Conservation (phyloP, 2,329 filamentous ascomycete genomes). For the Gaeumannomyces sp. region DNA sequence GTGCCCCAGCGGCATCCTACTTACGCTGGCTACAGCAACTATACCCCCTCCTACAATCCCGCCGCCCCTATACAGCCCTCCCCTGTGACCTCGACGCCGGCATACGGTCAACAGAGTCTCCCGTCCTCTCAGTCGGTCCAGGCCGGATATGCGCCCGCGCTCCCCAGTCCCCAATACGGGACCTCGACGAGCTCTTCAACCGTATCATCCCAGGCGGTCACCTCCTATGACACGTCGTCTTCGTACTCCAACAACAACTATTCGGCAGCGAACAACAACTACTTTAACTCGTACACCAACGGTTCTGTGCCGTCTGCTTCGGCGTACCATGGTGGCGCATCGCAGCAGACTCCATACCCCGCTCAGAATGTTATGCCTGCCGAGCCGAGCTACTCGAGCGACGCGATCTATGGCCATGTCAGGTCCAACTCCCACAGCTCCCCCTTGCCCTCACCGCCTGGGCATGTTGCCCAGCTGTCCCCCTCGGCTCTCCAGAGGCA, state of each 20-base stretch:
- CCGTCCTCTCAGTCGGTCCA: conserved; percentile 13
- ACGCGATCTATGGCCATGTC: conserved; percentile 36
- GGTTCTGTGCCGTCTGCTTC: conserved; percentile 18
- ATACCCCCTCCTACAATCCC: conserved; percentile 35
- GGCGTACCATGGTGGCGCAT: conserved; percentile 26
- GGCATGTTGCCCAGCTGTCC: conserved; percentile 28
- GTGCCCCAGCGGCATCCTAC: conserved; percentile 45
- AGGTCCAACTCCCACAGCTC: conserved; percentile 47
- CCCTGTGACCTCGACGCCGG: conserved; percentile 32
- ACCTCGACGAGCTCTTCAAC: conserved; percentile 8
- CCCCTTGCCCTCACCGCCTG: conserved; percentile 37
- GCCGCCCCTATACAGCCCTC: conserved; percentile 23
- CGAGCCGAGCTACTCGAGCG: conserved; percentile 41
- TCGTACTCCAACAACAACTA: conserved; percentile 18
- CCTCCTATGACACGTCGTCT: conserved; percentile 20
- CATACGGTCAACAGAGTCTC: conserved; percentile 1
- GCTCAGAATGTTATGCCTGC: conserved; percentile 46
- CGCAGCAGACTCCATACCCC: conserved; percentile 45
- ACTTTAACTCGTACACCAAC: conserved; percentile 7
- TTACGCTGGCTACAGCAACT: conserved; percentile 41
- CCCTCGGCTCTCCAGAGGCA: conserved; percentile 47
- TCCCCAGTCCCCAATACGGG: conserved; percentile 17
- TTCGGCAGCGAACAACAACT: conserved; percentile 18
- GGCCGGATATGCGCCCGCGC: conserved; percentile 11
- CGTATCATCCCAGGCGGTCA: conserved; percentile 1